Conservation (phyloP, 2,329 filamentous ascomycete species). For the Sarocladium oryzae region DNA sequence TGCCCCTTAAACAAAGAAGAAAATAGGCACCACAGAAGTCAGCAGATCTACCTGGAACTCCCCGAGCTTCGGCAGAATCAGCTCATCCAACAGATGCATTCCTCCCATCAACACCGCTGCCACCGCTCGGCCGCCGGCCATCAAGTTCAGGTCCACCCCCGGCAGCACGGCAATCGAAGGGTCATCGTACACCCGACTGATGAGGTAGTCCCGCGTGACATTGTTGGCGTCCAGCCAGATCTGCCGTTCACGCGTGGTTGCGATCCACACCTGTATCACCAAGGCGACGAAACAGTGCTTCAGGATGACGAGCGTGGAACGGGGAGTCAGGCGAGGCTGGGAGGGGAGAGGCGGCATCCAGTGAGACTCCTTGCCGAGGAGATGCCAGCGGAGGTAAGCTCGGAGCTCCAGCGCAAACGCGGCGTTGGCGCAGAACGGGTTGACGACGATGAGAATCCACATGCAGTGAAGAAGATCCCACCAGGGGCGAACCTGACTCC, state of each 20-base stretch:
- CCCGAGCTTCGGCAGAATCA: background rate
- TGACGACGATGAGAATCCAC: background rate
- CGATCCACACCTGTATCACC: constrained; percentile 15
- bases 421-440: background rate
- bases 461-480: constrained; percentile 1
- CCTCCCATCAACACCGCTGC: background rate
- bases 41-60: background rate
- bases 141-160: constrained; percentile 10
- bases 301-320: constrained; percentile 8
- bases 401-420: background rate
- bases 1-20: background rate
- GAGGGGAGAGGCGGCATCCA: background rate
- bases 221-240: constrained; percentile 26
- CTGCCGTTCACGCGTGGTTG: constrained; percentile 16
- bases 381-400: background rate
- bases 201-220: constrained; percentile 22
- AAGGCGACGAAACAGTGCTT: constrained; percentile 11
- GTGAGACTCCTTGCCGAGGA: background rate
- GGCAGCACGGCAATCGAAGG: constrained; percentile 8
- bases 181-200: constrained; percentile 13
- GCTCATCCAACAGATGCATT: constrained; percentile 11
- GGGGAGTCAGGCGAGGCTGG: background rate
- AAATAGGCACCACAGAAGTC: background rate
- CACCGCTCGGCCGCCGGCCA: background rate
- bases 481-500: background rate